Evolutionary conservation across 176 grass and related monocot genomes (phyloP).

Genomic region (Hordeum marinum): DNA sequence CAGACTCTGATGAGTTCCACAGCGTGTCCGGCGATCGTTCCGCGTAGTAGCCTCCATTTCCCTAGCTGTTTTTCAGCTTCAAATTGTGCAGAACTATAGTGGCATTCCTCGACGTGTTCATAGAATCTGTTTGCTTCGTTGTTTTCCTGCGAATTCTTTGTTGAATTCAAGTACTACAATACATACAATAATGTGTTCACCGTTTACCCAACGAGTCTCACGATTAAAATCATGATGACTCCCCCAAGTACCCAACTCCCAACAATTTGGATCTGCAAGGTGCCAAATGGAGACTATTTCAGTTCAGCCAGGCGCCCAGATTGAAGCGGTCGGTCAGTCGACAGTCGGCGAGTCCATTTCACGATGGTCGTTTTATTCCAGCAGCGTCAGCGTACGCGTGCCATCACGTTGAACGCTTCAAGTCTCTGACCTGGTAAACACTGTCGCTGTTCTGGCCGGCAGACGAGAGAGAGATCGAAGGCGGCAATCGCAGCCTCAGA

Average conservation of each 20-base stretch:
- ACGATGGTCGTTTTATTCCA: not conserved
- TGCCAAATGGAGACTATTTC: not conserved
- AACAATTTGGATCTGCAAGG: not conserved
- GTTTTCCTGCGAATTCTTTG: not conserved
- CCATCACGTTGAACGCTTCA: constrained; percentile 21
- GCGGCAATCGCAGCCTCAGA: not conserved
- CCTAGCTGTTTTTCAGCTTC: not conserved
- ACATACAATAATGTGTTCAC: not conserved
- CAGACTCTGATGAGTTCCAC: constrained; percentile 21
- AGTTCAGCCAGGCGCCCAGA: not conserved
- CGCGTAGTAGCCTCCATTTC: not conserved
- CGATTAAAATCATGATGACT: not conserved
- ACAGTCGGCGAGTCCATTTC: not conserved
- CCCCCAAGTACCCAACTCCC: not conserved
- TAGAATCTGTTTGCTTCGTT: not conserved
- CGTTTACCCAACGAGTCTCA: not conserved
- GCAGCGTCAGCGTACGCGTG: not conserved
- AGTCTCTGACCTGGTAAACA: constrained; percentile 18
- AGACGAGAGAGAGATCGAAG: not conserved
- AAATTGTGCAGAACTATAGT: not conserved
- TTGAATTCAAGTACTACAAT: not conserved
- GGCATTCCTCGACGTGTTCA: constrained; percentile 12
- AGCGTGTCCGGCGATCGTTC: not conserved
- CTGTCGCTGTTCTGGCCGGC: constrained; percentile 23
- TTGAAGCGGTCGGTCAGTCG: constrained; percentile 4